These are phyloP conservation scores for Verticillium alfalfae DNA, from an alignment of 2,329 filamentous ascomycete species.

Conservation along the genomic window DNA sequence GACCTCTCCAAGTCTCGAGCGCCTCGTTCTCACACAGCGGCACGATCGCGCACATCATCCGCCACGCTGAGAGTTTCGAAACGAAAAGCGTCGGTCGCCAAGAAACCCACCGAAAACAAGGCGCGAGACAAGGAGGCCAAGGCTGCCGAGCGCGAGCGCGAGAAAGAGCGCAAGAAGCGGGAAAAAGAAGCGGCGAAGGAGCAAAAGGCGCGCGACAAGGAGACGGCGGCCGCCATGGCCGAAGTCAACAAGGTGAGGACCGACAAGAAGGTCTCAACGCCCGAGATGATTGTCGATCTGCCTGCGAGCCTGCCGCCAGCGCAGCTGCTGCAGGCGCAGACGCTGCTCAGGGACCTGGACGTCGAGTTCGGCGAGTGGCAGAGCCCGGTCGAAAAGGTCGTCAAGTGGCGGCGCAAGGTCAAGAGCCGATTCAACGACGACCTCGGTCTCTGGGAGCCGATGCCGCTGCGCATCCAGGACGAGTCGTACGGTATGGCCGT, in stretches of 20 bases:
- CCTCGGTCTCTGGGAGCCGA: slow-evolving; percentile 60
- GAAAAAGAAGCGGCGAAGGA: slow-evolving; percentile 57
- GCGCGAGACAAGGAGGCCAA: slow-evolving; percentile 37
- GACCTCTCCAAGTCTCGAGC: slow-evolving; percentile 22
- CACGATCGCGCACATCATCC: neutral
- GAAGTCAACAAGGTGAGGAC: slow-evolving; percentile 69
- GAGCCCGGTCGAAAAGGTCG: slow-evolving; percentile 42
- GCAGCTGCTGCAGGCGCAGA: slow-evolving; percentile 37
- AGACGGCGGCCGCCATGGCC: slow-evolving; percentile 58
- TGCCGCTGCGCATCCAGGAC: slow-evolving; percentile 39
- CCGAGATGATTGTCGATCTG: slow-evolving; percentile 74
- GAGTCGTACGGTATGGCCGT: slow-evolving; percentile 61
- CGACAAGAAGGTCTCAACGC: slow-evolving; percentile 67
- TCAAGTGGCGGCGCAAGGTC: slow-evolving; percentile 67
- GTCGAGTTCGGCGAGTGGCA: slow-evolving; percentile 40
- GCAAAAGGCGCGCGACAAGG: slow-evolving; percentile 57
- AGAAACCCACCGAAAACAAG: slow-evolving; percentile 28
- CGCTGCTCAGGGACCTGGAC: slow-evolving; percentile 44
- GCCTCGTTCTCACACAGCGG: neutral
- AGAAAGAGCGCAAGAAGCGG: slow-evolving; percentile 48
- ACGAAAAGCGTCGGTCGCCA: slow-evolving; percentile 10
- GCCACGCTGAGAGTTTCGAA: neutral
- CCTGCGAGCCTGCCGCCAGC: slow-evolving; percentile 48
- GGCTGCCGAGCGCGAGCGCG: slow-evolving; percentile 42
- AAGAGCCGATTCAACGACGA: slow-evolving; percentile 57